Base-by-base conservation (phyloP, 495 filamentous ascomycete species). In the Melanomma pulvis-pyrius region DNA sequence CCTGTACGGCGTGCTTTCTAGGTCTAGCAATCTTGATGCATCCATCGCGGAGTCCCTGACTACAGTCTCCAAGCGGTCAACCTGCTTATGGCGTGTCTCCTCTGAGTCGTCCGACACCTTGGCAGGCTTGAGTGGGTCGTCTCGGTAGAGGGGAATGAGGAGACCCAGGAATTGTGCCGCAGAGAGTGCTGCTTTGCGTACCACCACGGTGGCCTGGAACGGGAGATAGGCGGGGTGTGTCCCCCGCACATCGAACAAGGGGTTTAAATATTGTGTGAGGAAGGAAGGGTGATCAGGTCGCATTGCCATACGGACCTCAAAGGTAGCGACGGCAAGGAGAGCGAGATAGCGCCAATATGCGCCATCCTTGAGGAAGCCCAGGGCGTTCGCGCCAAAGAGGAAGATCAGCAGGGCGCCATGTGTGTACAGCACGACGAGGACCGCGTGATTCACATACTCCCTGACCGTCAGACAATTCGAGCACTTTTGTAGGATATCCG, bases 91-190 rank as follows among this genome's bases (percentile, higher is more conserved):
- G 5, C 65, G 61, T 69, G 72, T 48, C 29, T 61, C 72, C 47
- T 77, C 76, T 1, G 54, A 49, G 25, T 72, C 71, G 12, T 64
- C 61, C 15, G 57, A 15, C n/a, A 44, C 7, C 26, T 50, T 65
- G 76, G 63, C 29, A 53, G 73, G 39, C 73, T 67, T 60, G 47
- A 57, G 41, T 21, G 25, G 50, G 47, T 63, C 48, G 68, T 77
- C 71, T 68, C 73, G 74, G 29, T 92, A 74, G 4, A 93, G 75
- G 5, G 88, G 87, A 0, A 85, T 85, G 21, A 96, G 83, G 76
- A 97, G 92, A n/a, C 87, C 88, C 61, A 97, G 87, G 65, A 93
- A 96, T 51, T 97, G 93, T 75, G 92, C 93, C 21, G 92, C 71
- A n/a, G 90, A 91, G 52, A 98, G 79, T 8, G 85, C 82, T 19